Percentiles rank a stretch among this genome's conserved stretches.
Evolutionary conservation across 441 rosid species (phyloP).

Genomic region (Euphorbia corollata): DNA sequence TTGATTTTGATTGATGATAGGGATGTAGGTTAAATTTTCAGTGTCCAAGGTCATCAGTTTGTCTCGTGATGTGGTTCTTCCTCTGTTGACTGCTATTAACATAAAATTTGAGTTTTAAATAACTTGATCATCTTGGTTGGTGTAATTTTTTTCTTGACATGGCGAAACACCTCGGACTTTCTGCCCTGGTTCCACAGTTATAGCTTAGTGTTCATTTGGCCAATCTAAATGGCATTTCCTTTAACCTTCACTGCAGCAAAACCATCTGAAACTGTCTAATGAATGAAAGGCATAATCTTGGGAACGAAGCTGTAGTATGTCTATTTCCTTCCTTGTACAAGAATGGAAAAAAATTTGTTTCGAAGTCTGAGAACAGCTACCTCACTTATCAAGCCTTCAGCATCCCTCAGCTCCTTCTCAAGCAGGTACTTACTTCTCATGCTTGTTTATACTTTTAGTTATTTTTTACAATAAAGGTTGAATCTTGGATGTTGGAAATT

Average conservation of each 20-base stretch:
- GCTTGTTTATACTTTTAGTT: background rate
- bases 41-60: no score
- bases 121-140: no score
- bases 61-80: no score
- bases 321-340: background rate
- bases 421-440: constrained; percentile 26
- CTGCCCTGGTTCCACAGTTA: no score
- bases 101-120: no score
- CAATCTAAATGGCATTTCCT: background rate
- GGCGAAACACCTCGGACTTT: no score
- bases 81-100: no score
- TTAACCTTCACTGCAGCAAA: background rate
- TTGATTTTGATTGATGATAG: no score
- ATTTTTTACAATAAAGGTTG: background rate
- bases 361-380: constrained; percentile 18
- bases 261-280: no score
- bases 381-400: constrained; percentile 17
- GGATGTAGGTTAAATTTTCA: no score
- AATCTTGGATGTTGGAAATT: background rate
- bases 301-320: background rate
- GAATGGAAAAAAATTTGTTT: constrained; percentile 19
- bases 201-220: no score
- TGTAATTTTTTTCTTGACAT: no score
- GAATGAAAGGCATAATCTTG: background rate
- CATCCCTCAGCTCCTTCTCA: constrained; percentile 17